Conservation (phyloP, 306 rosid species). For the Pachyrhizus erosus region DNA sequence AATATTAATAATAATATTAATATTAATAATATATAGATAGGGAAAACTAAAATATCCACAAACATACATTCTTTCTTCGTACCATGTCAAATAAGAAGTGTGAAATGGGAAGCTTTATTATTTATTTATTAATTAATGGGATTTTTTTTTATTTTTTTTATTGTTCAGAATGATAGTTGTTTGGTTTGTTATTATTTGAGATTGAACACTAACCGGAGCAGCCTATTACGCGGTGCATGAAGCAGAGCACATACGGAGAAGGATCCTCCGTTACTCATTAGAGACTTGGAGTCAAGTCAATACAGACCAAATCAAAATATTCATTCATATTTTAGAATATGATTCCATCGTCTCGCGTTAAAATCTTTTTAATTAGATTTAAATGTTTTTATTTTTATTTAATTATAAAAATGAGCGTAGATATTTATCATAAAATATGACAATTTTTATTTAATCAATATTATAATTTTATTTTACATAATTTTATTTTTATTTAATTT, state of each 20-base stretch:
- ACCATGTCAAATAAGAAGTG: not conserved
- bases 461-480: too few species aligned
- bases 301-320: not conserved
- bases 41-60: not conserved
- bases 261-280: not conserved
- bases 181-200: not conserved
- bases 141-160: not conserved
- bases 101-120: not conserved
- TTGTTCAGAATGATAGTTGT: not conserved
- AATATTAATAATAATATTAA: not conserved
- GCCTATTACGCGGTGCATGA: not conserved
- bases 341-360: not conserved
- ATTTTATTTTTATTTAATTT: too few species aligned
- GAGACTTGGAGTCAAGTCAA: not conserved
- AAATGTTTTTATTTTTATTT: too few species aligned
- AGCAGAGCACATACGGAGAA: not conserved
- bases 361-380: not conserved
- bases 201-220: not conserved
- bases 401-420: too few species aligned
- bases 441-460: too few species aligned
- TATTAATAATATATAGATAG: not conserved
- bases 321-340: not conserved
- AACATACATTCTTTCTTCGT: constrained; percentile 33
- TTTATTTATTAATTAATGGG: not conserved
- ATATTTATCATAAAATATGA: too few species aligned